A percentile compares a stretch with the other conserved stretches of the same genome.
Conservation (phyloP, 2,329 filamentous ascomycete genomes). For the Colletotrichum liaoningense region DNA sequence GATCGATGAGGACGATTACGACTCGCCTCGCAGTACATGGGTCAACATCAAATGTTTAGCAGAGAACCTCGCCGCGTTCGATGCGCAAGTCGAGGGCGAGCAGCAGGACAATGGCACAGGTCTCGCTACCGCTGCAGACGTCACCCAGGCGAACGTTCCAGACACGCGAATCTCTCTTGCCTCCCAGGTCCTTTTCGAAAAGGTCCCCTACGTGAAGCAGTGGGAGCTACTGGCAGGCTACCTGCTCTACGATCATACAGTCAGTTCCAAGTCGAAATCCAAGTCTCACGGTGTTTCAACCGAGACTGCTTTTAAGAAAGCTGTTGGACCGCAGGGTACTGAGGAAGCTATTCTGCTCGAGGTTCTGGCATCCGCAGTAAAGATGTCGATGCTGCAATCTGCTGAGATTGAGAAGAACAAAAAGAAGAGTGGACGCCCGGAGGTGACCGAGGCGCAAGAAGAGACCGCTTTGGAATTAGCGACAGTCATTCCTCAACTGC, state of each 20-base stretch:
- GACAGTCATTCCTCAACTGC: conserved; percentile 81
- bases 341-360: conserved; percentile 91
- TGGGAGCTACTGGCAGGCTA: conserved; percentile 94
- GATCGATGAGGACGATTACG: conserved; percentile 79
- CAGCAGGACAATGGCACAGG: conserved; percentile 57
- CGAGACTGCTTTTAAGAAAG: conserved; percentile 74
- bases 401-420: conserved; percentile 73
- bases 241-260: conserved; percentile 90
- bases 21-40: conserved; percentile 84
- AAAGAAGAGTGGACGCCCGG: conserved; percentile 68
- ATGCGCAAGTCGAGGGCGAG: conserved; percentile 74
- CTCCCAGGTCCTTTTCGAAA: conserved; percentile 86
- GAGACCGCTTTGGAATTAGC: conserved; percentile 83
- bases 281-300: conserved; percentile 67
- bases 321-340: conserved; percentile 77
- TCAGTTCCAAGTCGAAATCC: conserved; percentile 64
- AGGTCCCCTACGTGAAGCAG: conserved; percentile 81
- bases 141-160: conserved; percentile 72
- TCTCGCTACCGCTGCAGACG: conserved; percentile 62
- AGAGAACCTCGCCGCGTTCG: conserved; percentile 85
- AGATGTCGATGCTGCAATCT: conserved; percentile 74
- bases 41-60: conserved; percentile 91
- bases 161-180: conserved; percentile 90
- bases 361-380: conserved; percentile 85
- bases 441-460: conserved; percentile 79